Conservation (phyloP, 140 eudicot species). For the Oenanthe javanica region DNA sequence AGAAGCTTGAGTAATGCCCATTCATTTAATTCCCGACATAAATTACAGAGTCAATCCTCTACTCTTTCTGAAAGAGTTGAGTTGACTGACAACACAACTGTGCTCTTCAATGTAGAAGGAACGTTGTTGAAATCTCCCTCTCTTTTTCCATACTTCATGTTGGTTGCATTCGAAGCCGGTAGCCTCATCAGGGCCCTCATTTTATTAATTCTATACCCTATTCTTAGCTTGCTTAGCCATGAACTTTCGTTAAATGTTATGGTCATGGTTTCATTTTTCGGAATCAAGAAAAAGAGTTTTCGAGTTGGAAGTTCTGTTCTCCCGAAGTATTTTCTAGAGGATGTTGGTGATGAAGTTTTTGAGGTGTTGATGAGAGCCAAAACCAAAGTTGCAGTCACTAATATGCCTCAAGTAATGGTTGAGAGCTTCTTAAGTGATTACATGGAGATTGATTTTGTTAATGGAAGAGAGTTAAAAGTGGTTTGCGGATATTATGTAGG, state of each 20-base stretch:
- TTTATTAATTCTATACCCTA: conserved; percentile 38
- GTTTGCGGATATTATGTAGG: conserved; percentile 54
- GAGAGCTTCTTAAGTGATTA: conserved; percentile 57
- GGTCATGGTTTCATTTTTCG: conserved; percentile 62
- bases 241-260: conserved; percentile 38
- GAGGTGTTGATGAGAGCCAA: conserved; percentile 38
- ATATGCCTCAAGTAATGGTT: conserved; percentile 62
- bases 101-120: conserved; percentile 50
- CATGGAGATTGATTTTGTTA: conserved; percentile 51
- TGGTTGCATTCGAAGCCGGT: conserved; percentile 70
- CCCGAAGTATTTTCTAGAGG: conserved; percentile 58
- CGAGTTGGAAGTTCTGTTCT: conserved; percentile 50
- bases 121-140: conserved; percentile 46
- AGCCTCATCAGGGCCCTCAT: conserved; percentile 46
- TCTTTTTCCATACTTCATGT: conserved; percentile 60
- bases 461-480: conserved; percentile 50
- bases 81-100: conserved; percentile 22
- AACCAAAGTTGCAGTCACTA: conserved; percentile 47
- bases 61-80: conserved; percentile 8
- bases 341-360: conserved; percentile 61
- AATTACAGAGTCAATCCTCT: conserved; percentile 15
- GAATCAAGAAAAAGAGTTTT: conserved; percentile 43
- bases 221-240: conserved; percentile 29
- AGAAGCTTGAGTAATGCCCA: conserved; percentile 32
- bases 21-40: conserved; percentile 5